phyloP scores from a whole-genome alignment of 2,329 filamentous ascomycete genomes.

The Tolypocladium nubicola region DNA sequence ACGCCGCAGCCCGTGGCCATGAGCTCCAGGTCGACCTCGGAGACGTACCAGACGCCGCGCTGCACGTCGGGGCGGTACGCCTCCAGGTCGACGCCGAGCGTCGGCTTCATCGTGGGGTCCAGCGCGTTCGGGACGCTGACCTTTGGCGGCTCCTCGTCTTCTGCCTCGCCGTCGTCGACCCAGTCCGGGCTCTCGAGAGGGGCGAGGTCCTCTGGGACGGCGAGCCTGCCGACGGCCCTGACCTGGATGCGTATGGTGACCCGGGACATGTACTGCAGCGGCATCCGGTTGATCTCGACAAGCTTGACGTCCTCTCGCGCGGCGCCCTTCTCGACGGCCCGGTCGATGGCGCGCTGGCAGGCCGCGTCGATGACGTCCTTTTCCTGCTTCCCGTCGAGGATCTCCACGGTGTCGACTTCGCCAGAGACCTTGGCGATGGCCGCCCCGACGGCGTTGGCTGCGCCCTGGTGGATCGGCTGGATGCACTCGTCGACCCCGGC shows the following conservation, averaged over 20 bases:
- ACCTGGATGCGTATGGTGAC: conserved; percentile 23
- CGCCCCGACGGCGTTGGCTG: conserved; percentile 50
- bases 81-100: conserved; percentile 16
- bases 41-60: conserved; percentile 22
- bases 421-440: conserved; percentile 46
- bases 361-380: conserved; percentile 27
- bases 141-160: conserved; percentile 15
- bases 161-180: conserved; percentile 4
- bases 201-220: conserved; percentile 15
- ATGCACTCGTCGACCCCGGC: conserved; percentile 39
- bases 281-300: conserved; percentile 33
- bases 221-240: conserved; percentile 21
- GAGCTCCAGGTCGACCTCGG: conserved; percentile 24
- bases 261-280: conserved; percentile 24
- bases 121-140: conserved; percentile 17
- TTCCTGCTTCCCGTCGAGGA: conserved; percentile 26
- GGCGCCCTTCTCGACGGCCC: conserved; percentile 20
- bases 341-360: conserved; percentile 20
- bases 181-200: conserved; percentile 3
- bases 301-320: conserved; percentile 25
- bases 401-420: conserved; percentile 40
- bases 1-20: conserved; percentile 24
- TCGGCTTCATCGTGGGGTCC: conserved; percentile 19
- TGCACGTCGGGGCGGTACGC: conserved; percentile 19
- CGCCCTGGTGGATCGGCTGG: conserved; percentile 39